Evolutionary conservation across 192 early-diverging fungal genomes (phyloP).

Genomic region (Gonapodya sp.): DNA sequence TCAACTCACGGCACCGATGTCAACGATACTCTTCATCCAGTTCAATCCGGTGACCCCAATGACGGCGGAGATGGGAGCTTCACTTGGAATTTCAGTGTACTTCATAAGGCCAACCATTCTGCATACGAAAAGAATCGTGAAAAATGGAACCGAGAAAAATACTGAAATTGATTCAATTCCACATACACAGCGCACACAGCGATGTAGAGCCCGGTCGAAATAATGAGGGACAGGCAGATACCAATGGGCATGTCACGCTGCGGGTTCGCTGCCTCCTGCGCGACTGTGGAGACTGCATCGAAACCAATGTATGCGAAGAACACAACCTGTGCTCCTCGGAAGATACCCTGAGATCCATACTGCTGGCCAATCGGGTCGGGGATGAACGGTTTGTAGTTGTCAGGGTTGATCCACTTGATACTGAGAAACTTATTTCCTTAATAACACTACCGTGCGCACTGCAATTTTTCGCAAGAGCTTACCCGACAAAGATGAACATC

Average conservation of each 20-base stretch:
- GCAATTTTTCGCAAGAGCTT: no score
- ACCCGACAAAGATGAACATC: slow-evolving; percentile 66
- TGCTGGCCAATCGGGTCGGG: slow-evolving; percentile 45
- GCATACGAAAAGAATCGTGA: not conserved
- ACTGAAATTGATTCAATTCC: not conserved
- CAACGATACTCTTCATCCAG: slow-evolving; percentile 71
- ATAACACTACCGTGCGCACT: no score
- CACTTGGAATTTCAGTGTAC: slow-evolving; percentile 34
- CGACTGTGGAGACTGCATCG: slow-evolving; percentile 76
- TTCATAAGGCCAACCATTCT: slow-evolving; percentile 57
- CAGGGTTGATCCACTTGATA: slow-evolving; percentile 51
- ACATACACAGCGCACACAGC: slow-evolving; percentile 43
- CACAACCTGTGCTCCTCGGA: slow-evolving; percentile 45
- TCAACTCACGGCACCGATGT: slow-evolving; percentile 47
- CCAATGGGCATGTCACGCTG: slow-evolving; percentile 75
- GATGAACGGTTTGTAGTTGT: slow-evolving; percentile 71
- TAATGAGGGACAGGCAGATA: slow-evolving; percentile 65
- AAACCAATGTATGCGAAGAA: slow-evolving; percentile 83
- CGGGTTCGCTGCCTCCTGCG: slow-evolving; percentile 72
- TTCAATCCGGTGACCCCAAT: slow-evolving; percentile 23
- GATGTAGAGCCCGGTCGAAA: slow-evolving; percentile 75
- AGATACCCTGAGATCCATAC: slow-evolving; percentile 11
- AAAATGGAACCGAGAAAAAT: not conserved
- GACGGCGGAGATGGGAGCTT: slow-evolving; percentile 13
- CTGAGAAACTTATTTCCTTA: no score